These are phyloP conservation scores for Citrus glauca DNA, from an alignment of 345 rosid genomes.

Conservation along the genomic window DNA sequence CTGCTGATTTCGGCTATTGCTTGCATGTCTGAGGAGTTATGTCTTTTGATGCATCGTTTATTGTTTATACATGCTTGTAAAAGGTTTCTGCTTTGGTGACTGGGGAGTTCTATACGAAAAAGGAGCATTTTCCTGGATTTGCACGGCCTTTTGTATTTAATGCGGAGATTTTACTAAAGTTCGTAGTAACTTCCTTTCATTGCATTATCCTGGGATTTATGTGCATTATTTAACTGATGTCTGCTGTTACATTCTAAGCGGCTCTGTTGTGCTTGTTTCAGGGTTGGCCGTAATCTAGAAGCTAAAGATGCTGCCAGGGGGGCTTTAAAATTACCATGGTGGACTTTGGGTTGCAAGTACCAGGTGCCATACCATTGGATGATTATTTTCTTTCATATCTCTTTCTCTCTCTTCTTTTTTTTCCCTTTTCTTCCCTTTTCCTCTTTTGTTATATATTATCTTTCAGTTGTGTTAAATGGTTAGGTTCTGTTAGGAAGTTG, in stretches of 20 bases:
- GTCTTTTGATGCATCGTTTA: constrained; percentile 9
- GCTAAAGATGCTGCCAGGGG: constrained; percentile 96
- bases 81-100: constrained; percentile 93
- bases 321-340: constrained; percentile 89
- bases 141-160: constrained; percentile 78
- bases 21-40: not conserved
- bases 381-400: not conserved
- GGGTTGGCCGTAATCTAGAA: constrained; percentile 67
- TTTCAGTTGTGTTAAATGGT: not conserved
- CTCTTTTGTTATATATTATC: not conserved
- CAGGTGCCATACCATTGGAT: constrained; percentile 33
- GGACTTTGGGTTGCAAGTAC: constrained; percentile 85
- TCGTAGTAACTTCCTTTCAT: constrained; percentile 27
- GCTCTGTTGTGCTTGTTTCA: constrained; percentile 20
- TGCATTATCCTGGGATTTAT: constrained; percentile 4
- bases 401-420: not conserved
- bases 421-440: not conserved
- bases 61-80: constrained; percentile 20
- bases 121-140: constrained; percentile 78
- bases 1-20: constrained; percentile 8
- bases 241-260: not conserved
- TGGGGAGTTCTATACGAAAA: constrained; percentile 72
- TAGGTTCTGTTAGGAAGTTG: constrained; percentile 44
- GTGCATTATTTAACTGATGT: constrained; percentile 6
- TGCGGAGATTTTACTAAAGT: constrained; percentile 71